Percentiles rank a stretch among this genome's conserved stretches.
Evolutionary conservation across 2,329 filamentous ascomycete species (phyloP).

Genomic region (Dichotomopilus funicola): DNA sequence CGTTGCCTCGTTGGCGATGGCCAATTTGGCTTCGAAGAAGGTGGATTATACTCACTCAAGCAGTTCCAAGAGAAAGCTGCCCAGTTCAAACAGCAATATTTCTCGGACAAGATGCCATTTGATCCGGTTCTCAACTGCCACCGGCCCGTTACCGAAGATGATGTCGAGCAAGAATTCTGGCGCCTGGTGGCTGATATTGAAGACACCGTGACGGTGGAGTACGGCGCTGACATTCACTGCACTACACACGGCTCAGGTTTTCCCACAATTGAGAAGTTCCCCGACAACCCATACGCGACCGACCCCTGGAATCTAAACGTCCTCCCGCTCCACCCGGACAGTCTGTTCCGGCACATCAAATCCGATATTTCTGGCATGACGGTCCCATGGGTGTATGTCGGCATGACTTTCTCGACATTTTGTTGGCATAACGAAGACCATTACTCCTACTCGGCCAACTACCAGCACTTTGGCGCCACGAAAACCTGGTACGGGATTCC

Average conservation of each 20-base stretch:
- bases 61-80: conserved; percentile 95
- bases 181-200: conserved; percentile 86
- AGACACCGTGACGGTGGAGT: conserved; percentile 95
- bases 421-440: conserved; percentile 99
- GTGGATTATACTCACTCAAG: conserved; percentile 87
- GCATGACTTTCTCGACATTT: conserved; percentile 99
- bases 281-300: conserved; percentile 75
- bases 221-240: conserved; percentile 95
- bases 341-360: conserved; percentile 94
- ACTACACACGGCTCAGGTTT: conserved; percentile 97
- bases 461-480: conserved; percentile 95
- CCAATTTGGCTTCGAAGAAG: conserved; percentile 96
- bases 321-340: conserved; percentile 82
- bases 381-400: conserved; percentile 97
- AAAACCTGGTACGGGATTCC: conserved; percentile 99
- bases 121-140: conserved; percentile 78
- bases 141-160: conserved; percentile 81
- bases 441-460: conserved; percentile 95
- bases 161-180: conserved; percentile 97
- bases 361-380: conserved; percentile 99
- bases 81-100: conserved; percentile 91
- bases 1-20: conserved; percentile 92
- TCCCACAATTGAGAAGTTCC: conserved; percentile 86
- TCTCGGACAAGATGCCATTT: conserved; percentile 81
- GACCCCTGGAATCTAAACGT: conserved; percentile 97